These are phyloP conservation scores for Corchorus capsularis DNA, from an alignment of 345 rosid genomes.

Conservation along the genomic window DNA sequence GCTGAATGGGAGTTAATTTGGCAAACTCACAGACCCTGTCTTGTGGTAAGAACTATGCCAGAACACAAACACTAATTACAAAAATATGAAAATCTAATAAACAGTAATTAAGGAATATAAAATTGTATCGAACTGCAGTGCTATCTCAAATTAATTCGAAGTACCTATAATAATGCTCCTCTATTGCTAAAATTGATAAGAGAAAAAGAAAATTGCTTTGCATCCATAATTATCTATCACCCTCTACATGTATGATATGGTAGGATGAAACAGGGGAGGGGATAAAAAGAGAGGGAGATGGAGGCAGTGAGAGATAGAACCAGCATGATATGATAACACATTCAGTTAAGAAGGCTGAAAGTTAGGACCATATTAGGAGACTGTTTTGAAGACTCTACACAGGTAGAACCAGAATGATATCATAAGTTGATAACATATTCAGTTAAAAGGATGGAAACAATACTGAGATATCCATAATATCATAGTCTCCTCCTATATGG, in stretches of 20 bases:
- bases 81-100: conserved; percentile 1
- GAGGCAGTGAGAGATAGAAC: not conserved
- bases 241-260: not conserved
- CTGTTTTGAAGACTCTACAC: conserved; percentile 7
- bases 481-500: not conserved
- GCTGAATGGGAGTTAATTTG: conserved; percentile 90
- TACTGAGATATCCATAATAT: not conserved
- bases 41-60: conserved; percentile 74
- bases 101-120: not conserved
- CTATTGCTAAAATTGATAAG: not conserved
- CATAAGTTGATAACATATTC: not conserved
- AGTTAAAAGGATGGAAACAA: not conserved
- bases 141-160: not conserved
- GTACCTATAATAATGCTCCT: not conserved
- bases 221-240: not conserved
- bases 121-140: not conserved
- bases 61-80: not conserved
- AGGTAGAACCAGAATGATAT: not conserved
- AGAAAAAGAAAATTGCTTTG: not conserved
- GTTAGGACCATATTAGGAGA: not conserved
- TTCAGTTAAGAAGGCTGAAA: not conserved
- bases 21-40: conserved; percentile 96
- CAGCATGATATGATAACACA: not conserved
- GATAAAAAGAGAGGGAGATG: not conserved
- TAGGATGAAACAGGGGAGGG: not conserved